Base-by-base conservation (phyloP, 169 alveolate species). In the Theileria orientalis region DNA sequence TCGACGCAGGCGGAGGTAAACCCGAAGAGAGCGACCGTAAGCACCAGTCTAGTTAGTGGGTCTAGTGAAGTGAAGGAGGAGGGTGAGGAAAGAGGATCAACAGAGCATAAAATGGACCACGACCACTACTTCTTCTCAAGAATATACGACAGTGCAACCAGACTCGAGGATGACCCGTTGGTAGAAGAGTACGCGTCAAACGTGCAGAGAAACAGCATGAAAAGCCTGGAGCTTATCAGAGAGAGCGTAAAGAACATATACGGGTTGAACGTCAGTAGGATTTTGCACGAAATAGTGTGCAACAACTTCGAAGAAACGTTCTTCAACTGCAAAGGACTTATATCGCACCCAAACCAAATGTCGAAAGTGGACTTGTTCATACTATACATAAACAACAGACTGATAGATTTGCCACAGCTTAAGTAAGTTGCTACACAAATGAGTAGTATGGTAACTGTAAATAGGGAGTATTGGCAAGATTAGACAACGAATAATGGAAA, bases 371-470 rank as follows among this genome's bases (percentile, higher is more conserved):
- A 90, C 41, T 85, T 92, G 23, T 84, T 96, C 63, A 90, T 95
- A 27, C 80, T 96, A 44, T 98, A 97, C 87, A 94, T 98, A 57
- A 98, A 98, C 90, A 95, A 95, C 75, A 76, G 99, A 57, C 94
- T 96, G 30, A 98, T 98, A 0, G 98, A 95, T 79, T 72, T 86
- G 83, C 76, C 88, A 75, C 47, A 94, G 62, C 84, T 95, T 76
- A 68, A 90, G 86, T 35, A 41, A 32, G 54, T 37, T 25, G 44
- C 14, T 37, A 52, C 69, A 7, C 59, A 68, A 30, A n/a, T 33
- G 3, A 57, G 14, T 59, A 21, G 35, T 21, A 7, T 13, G 19
- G 47, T 41, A 16, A 44, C 52, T 44, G n/a, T n/a, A n/a, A n/a
- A n/a, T n/a, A n/a, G n/a, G n/a, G n/a, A n/a, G n/a, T n/a, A n/a